Conservation (phyloP, 1,139 yeast species). For the Meyerozyma guilliermondii region DNA sequence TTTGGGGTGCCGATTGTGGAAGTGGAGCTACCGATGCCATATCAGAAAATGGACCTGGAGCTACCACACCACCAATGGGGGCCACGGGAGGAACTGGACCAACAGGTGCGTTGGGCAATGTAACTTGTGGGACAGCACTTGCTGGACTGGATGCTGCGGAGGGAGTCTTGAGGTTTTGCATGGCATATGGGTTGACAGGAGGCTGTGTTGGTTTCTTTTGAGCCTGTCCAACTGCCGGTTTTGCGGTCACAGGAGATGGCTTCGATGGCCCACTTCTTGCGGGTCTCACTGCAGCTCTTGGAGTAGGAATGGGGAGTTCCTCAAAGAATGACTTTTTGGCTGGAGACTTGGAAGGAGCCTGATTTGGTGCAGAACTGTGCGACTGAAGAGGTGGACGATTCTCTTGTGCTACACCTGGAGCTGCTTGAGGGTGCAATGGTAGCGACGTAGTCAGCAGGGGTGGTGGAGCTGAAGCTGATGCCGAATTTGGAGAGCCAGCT, state of each 20-base stretch:
- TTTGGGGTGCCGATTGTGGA: conserved; percentile 4
- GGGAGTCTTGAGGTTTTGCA: conserved; percentile 6
- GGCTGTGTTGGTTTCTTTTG: conserved; percentile 7
- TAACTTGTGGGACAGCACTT: not conserved
- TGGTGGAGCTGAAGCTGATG: conserved; percentile 3
- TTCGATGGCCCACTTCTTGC: conserved; percentile 24
- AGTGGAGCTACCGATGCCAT: too few species aligned
- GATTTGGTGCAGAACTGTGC: conserved; percentile 7
- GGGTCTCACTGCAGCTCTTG: conserved; percentile 21
- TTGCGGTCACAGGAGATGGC: conserved; percentile 8
- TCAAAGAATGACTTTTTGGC: conserved; percentile 46
- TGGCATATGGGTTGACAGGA: conserved; percentile 9
- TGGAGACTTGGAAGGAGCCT: conserved; percentile 7
- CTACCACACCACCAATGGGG: conserved; percentile 1
- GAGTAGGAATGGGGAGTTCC: conserved; percentile 41
- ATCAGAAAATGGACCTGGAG: not conserved
- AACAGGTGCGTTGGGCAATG: not conserved
- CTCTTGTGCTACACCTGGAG: conserved; percentile 7
- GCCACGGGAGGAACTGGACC: conserved; percentile 5
- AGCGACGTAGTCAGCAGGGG: not conserved
- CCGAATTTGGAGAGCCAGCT: conserved; percentile 4
- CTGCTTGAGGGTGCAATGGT: not conserved
- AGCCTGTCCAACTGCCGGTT: conserved; percentile 11
- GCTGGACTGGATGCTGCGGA: conserved; percentile 7
- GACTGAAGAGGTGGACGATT: conserved; percentile 9